Evolutionary conservation across 2,329 filamentous ascomycete species (phyloP).

Genomic region (Sporothrix brunneoviolacea): DNA sequence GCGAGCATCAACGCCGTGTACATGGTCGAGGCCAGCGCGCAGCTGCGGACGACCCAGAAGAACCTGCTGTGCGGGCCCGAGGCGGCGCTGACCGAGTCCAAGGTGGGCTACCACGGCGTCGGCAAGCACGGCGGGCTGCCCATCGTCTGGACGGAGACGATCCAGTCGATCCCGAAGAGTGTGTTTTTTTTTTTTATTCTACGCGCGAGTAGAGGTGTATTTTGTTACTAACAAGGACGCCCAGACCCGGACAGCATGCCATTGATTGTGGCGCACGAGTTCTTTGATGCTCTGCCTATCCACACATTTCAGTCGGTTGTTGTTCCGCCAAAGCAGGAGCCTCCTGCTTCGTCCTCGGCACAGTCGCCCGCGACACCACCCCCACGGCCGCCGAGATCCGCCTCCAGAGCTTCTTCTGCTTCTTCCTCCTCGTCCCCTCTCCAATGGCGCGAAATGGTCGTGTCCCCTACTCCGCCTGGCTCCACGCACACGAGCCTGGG

Average conservation of each 20-base stretch:
- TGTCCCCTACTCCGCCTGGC: conserved; percentile 57
- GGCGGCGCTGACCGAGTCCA: conserved; percentile 59
- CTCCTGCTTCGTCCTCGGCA: conserved; percentile 30
- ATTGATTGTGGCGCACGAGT: conserved; percentile 94
- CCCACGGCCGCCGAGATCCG: conserved; percentile 23
- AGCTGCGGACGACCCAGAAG: conserved; percentile 71
- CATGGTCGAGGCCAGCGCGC: conserved; percentile 85
- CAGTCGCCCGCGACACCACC: not conserved
- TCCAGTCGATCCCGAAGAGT: conserved; percentile 72
- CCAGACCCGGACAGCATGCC: conserved; percentile 64
- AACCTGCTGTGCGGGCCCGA: conserved; percentile 70
- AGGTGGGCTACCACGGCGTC: conserved; percentile 65
- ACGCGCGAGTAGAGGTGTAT: not conserved
- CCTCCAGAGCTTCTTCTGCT: no score
- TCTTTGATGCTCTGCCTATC: conserved; percentile 96
- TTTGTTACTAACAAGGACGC: not conserved
- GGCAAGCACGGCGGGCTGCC: conserved; percentile 69
- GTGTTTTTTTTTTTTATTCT: no score
- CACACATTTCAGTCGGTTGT: conserved; percentile 81
- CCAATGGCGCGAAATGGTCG: conserved; percentile 79
- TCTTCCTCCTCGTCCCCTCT: conserved; percentile 27
- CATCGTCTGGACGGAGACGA: conserved; percentile 87
- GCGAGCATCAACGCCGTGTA: conserved; percentile 80
- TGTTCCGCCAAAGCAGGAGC: conserved; percentile 25
- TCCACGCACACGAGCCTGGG: conserved; percentile 47